A percentile compares a stretch with the other conserved stretches of the same genome.
Conservation (phyloP, 441 rosid genomes). For the Gossypium gossypioides region DNA sequence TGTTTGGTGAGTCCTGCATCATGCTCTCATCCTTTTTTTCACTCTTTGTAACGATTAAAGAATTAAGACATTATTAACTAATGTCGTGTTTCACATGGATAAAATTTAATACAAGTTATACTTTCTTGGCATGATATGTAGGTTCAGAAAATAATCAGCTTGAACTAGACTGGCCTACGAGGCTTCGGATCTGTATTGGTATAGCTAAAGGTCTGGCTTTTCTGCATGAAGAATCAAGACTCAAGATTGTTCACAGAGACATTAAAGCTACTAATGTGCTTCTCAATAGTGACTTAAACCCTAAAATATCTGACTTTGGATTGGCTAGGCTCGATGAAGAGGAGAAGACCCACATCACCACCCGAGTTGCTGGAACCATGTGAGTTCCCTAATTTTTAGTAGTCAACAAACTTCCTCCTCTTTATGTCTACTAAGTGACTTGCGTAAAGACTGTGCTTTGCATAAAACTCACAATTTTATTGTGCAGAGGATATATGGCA, state of each 20-base stretch:
- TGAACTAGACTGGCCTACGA: constrained; percentile 46
- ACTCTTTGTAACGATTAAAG: background rate
- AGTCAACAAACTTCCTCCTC: background rate
- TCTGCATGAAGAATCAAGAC: constrained; percentile 56
- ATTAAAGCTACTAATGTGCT: constrained; percentile 59
- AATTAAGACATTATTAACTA: background rate
- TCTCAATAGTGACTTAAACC: constrained; percentile 37
- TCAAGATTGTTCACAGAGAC: constrained; percentile 63
- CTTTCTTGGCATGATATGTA: constrained; percentile 18
- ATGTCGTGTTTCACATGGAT: background rate
- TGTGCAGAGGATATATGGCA: constrained; percentile 40
- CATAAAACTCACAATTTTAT: constrained; percentile 8
- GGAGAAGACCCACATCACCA: constrained; percentile 49
- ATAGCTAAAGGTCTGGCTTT: constrained; percentile 55
- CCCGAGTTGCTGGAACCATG: constrained; percentile 66
- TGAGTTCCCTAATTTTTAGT: constrained; percentile 16
- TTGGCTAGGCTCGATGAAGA: constrained; percentile 53
- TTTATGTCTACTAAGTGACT: background rate
- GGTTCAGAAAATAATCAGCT: constrained; percentile 31
- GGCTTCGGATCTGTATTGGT: constrained; percentile 44
- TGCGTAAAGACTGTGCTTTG: background rate
- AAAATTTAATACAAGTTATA: background rate
- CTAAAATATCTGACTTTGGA: constrained; percentile 66
- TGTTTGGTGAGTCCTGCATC: constrained; percentile 41
- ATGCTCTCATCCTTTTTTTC: background rate